Evolutionary conservation across 306 rosid genomes (phyloP), one percentile per base, ranked within the genome.

Genomic region (Prinsepia uniflora): DNA sequence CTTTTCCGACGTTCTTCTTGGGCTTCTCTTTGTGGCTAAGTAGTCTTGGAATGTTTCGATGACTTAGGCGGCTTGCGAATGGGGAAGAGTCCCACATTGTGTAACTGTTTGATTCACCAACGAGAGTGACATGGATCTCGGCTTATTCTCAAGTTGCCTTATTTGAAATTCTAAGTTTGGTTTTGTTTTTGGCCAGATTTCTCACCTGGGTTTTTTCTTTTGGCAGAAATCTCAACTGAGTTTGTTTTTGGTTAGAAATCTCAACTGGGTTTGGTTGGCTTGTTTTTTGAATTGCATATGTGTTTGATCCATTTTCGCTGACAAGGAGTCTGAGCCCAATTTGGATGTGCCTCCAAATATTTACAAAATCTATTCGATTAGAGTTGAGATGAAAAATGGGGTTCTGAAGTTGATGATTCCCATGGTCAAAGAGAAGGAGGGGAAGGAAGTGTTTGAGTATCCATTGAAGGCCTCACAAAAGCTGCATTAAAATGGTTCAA

Each of bases 321-420:
- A 72, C 87, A 4, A 72, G 92, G 77, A 90, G 95, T 34, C 30
- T 94, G 70, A 82, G 91, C 54, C 97, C 90, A 81, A 86, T 90
- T 66, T 92, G 13, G 96, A 88, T 54, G 52, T 89, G 67, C 92
- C 91, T 1, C 82, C 82, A 0, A 78, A 75, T 18, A 65, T 87
- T 2, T 88, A 84, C 68, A 76, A 85, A 81, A 43, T 84, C 0
- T 85, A 86, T 11, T 74, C 85, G 3, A 86, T 92, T 66, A 89
- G 70, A 62, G 98, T 92, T 6, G 96, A 89, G 80, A 92, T 89
- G 90, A 89, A 89, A 54, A 88, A 89, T 40, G 98, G 98, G 18
- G 91, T 92, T 64, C 83, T 89, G 24, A 92, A 80, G 74, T 56
- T 92, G 9, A 8, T 15, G 65, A 79, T 87, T 63, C 95, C 92